Evolutionary conservation across 2,329 filamentous ascomycete species (phyloP).

Genomic region (Zasmidium angulare): DNA sequence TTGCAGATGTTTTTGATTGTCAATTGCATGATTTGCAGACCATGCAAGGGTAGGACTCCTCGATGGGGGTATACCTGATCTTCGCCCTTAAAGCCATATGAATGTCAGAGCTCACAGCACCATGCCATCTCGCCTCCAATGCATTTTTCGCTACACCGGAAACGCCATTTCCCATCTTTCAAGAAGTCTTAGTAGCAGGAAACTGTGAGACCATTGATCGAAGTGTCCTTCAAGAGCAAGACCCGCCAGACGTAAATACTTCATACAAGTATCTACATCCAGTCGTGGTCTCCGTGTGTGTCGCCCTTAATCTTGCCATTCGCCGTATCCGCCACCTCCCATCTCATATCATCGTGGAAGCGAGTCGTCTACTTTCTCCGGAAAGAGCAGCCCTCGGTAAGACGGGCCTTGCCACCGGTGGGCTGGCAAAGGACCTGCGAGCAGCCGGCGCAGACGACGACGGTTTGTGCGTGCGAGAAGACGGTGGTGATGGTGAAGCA

Average conservation of each 20-base stretch:
- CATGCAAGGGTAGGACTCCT: constrained; percentile 46
- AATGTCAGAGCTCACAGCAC: constrained; percentile 25
- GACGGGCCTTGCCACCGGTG: constrained; percentile 96
- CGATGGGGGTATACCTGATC: constrained; percentile 36
- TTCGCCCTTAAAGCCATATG: constrained; percentile 23
- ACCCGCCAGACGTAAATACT: neutral
- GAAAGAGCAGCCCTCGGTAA: constrained; percentile 99
- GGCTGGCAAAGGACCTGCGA: constrained; percentile 99
- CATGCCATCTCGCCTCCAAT: constrained; percentile 31
- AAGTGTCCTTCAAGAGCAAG: neutral
- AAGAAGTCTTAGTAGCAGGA: neutral
- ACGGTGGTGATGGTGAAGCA: constrained; percentile 99
- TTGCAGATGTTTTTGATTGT: constrained; percentile 17
- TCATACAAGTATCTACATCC: neutral
- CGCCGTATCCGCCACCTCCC: constrained; percentile 15
- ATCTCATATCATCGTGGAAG: constrained; percentile 28
- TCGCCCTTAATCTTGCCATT: neutral
- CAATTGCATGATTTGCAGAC: constrained; percentile 6
- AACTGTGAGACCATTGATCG: neutral
- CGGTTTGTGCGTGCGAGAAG: constrained; percentile 99
- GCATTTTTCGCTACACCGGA: constrained; percentile 8
- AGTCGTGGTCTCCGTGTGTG: neutral
- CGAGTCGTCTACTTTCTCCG: constrained; percentile 86
- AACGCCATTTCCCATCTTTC: constrained; percentile 7
- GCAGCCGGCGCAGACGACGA: constrained; percentile 99